Base-by-base conservation (phyloP, 139 green algal species). In the Mesotaenium endlicherianum region DNA sequence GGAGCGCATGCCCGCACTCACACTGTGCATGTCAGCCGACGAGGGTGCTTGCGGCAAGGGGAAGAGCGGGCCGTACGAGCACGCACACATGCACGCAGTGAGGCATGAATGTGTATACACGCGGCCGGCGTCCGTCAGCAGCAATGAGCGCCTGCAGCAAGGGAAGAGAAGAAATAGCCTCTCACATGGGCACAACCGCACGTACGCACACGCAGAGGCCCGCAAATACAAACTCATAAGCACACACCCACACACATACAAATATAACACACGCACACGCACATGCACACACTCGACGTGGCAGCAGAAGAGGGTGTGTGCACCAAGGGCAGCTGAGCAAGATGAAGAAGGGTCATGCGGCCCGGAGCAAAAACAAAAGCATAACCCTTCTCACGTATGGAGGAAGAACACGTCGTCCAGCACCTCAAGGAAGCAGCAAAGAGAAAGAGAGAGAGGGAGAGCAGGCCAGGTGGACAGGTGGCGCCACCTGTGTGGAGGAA, bases 361-460 rank as follows among this genome's bases (percentile, higher is more conserved):
- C n/a, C n/a, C n/a, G n/a, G n/a, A n/a, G n/a, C n/a, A n/a, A n/a
- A n/a, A n/a, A n/a, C n/a, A n/a, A n/a, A n/a, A n/a, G n/a, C n/a
- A n/a, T n/a, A n/a, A n/a, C n/a, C n/a, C n/a, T n/a, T n/a, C n/a
- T n/a, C n/a, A n/a, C 60, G 79, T 86, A 1, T 86, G 31, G 1
- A 86, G 44, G 0, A 77, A 84, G 43, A 72, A 86, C 0, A 86
- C n/a, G 26, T 86, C 80, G 2, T 86, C 80, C 0, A 86, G 41
- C 0, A 38, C 80, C 26, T 86, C 80, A 31, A 86, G 38, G 30
- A 44, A 17, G n/a, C 60, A 36, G 60, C 60, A 11, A 74, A 16
- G 11, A 74, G 11, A 16, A 74, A 39, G n/a, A 44, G 8, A 17
- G 60, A 44, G 49, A 14, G 16, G 49, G 16, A 59, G 49, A 30